These are phyloP conservation scores for Lasiodiplodia theobromae DNA, from an alignment of 2,329 filamentous ascomycete species.

Conservation along the genomic window DNA sequence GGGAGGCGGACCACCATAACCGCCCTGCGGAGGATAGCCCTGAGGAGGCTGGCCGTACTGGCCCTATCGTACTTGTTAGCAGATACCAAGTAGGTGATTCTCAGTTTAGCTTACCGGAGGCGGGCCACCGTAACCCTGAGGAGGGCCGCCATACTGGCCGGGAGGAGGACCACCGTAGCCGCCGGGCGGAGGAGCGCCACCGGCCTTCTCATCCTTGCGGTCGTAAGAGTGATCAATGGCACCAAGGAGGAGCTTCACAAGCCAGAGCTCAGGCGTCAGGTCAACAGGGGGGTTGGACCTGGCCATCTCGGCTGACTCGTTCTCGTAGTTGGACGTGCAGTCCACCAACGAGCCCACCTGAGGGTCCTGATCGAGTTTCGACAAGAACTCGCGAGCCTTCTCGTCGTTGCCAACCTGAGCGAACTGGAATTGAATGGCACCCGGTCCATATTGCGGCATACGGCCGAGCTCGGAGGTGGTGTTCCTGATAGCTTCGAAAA, in stretches of 20 bases:
- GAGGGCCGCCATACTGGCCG: constrained; percentile 45
- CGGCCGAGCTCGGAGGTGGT: constrained; percentile 59
- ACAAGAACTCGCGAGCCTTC: constrained; percentile 68
- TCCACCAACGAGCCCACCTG: constrained; percentile 68
- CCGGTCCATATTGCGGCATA: constrained; percentile 58
- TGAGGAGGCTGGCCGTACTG: constrained; percentile 37
- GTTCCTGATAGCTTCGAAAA: constrained; percentile 65
- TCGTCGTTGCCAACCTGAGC: constrained; percentile 73
- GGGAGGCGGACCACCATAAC: constrained; percentile 36
- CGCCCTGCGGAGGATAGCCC: constrained; percentile 31
- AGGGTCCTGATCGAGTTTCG: constrained; percentile 69
- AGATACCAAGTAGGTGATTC: not conserved
- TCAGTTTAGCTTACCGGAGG: constrained; percentile 27
- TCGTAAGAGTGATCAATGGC: constrained; percentile 72
- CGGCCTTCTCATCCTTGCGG: constrained; percentile 67
- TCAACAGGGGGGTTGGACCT: constrained; percentile 67
- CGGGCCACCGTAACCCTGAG: constrained; percentile 30
- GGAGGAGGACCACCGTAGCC: constrained; percentile 37
- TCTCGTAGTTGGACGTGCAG: constrained; percentile 74
- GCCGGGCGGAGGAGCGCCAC: constrained; percentile 40
- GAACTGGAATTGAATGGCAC: constrained; percentile 71
- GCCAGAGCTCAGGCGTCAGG: constrained; percentile 70
- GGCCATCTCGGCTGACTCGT: constrained; percentile 71
- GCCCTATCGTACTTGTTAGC: constrained; percentile 29
- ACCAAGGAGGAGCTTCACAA: constrained; percentile 71